phyloP scores from a whole-genome alignment of 179 eudicot genomes.

The Silene vulgaris region DNA sequence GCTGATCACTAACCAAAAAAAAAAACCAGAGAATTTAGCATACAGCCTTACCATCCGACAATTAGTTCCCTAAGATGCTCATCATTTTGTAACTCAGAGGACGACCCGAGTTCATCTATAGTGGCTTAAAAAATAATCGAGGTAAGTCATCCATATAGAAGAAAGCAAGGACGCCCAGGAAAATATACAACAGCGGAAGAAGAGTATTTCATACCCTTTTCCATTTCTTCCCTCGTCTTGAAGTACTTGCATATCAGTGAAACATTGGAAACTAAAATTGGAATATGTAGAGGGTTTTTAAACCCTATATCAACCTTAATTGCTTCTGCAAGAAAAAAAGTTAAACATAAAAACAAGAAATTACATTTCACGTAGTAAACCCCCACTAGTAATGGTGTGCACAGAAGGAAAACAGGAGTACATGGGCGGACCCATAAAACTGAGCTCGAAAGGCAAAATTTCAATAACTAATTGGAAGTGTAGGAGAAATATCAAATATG shows the following conservation, averaged over 20 bases:
- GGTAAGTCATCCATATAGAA: constrained; percentile 13
- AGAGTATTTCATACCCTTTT: constrained; percentile 40
- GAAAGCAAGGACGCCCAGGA: not conserved
- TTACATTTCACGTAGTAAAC: not conserved
- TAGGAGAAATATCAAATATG: not conserved
- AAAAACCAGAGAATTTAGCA: not conserved
- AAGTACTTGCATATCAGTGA: constrained; percentile 77
- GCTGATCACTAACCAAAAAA: not conserved
- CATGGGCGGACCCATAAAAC: not conserved
- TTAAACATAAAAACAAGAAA: not conserved
- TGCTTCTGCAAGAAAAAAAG: constrained; percentile 54
- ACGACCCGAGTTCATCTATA: constrained; percentile 46
- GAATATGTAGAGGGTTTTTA: constrained; percentile 82
- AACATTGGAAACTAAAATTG: constrained; percentile 63
- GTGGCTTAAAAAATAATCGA: constrained; percentile 14
- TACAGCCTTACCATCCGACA: constrained; percentile 46
- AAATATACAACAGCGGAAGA: constrained; percentile 1
- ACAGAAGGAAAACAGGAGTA: not conserved
- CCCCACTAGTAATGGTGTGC: not conserved
- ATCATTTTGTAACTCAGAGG: constrained; percentile 39
- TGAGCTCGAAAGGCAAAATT: not conserved
- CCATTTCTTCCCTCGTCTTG: constrained; percentile 43
- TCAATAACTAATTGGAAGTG: not conserved
- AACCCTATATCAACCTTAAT: constrained; percentile 78
- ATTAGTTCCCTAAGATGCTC: constrained; percentile 41